Percentiles rank a stretch among this genome's conserved stretches.
Conservation (phyloP, 257 asterid species). For the Lantana camara region DNA sequence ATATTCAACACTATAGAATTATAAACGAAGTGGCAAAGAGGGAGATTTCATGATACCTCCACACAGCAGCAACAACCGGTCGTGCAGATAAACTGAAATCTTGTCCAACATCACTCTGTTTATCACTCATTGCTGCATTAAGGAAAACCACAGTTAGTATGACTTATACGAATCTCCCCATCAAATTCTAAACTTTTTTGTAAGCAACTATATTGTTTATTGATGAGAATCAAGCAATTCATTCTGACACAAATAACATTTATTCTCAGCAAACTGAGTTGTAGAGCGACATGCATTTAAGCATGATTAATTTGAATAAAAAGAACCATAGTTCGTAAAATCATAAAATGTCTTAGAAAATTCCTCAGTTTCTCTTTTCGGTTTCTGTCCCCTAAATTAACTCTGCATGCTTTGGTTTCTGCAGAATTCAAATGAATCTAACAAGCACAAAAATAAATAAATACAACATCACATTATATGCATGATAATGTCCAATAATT, state of each 20-base stretch:
- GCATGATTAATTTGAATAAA: too few species aligned
- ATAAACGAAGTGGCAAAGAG: not conserved
- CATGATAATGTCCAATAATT: not conserved
- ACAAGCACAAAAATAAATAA: not conserved
- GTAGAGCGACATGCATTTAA: too few species aligned
- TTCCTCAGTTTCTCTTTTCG: too few species aligned
- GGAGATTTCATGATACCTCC: slow-evolving; percentile 44
- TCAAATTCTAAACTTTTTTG: not conserved
- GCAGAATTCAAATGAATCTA: not conserved
- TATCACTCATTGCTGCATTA: slow-evolving; percentile 32
- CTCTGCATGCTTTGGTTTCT: too few species aligned
- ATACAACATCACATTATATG: not conserved
- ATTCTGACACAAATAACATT: too few species aligned
- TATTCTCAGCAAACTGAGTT: too few species aligned
- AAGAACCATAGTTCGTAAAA: too few species aligned
- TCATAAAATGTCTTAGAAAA: too few species aligned
- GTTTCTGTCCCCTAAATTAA: not conserved
- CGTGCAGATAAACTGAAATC: slow-evolving; percentile 25
- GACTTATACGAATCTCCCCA: not conserved
- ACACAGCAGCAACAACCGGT: slow-evolving; percentile 38
- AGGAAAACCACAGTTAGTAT: not conserved
- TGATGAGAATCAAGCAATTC: not conserved
- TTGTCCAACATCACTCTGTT: slow-evolving; percentile 17
- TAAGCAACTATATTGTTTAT: not conserved
- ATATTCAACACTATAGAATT: too few species aligned